Base-by-base conservation (phyloP, 768 basidiomycete species). In the Pleurotus giganteus region DNA sequence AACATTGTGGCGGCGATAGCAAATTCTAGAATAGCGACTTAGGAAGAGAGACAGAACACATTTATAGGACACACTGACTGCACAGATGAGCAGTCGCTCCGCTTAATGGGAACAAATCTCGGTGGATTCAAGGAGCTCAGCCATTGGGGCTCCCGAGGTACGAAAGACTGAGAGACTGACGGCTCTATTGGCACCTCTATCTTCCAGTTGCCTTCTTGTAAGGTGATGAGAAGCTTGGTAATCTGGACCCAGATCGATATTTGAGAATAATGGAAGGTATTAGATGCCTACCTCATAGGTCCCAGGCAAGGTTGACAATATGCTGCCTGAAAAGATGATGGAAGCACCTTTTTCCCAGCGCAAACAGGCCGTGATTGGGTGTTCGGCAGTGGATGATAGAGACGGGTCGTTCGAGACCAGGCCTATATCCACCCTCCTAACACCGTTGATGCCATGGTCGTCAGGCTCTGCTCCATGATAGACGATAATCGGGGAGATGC, bases 201-300 rank as follows among this genome's bases (percentile, higher is more conserved):
- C 39, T 72, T 79, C 91, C 91, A 94, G 26, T 66, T 72, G 32
- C 81, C 80, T 65, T 87, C 77, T 53, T 76, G 74, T 23, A 92
- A 63, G 0, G 75, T 81, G 32, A 85, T 57, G 2, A 81, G 65
- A 1, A 87, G 62, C 60, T 75, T 72, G 4, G 70, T 63, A n/a
- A 77, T 60, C 83, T 73, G 66, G 61, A n/a, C 56, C 71, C 67
- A 23, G n/a, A 34, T 52, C 46, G 23, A 45, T 55, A 37, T 31
- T 45, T 17, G 43, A 31, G 51, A 26, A 39, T 47, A 47, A 44
- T 12, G 13, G 19, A 39, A 19, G 28, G 12, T 54, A 42, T 21
- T 9, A 34, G 36, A 24, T 28, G 8, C n/a, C 37, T 46, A 90
- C 91, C 62, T 77, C 79, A 28, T 91, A 61, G 4, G 73, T 69